Conservation (phyloP, 2,329 filamentous ascomycete species). For the Cytospora leucostoma region DNA sequence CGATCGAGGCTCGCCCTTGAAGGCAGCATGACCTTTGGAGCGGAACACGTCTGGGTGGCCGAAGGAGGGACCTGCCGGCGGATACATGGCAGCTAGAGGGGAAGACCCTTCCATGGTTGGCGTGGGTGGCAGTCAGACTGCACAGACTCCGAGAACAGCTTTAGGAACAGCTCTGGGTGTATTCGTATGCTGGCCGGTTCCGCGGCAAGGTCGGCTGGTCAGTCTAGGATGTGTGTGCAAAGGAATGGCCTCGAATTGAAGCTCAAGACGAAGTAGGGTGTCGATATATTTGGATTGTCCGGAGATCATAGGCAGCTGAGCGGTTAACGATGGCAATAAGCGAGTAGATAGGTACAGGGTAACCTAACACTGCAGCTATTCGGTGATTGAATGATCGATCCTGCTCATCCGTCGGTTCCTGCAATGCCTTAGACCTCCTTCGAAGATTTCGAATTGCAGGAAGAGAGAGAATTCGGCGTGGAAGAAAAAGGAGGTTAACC, state of each 20-base stretch:
- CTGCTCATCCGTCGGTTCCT: constrained; percentile 17
- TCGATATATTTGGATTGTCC: constrained; percentile 32
- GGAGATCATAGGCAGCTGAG: constrained; percentile 28
- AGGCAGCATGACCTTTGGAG: constrained; percentile 48
- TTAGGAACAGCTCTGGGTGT: not conserved
- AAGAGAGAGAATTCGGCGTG: constrained; percentile 11
- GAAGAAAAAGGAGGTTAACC: constrained; percentile 23
- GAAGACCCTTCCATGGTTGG: constrained; percentile 85
- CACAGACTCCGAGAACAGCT: constrained; percentile 16
- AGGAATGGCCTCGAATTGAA: constrained; percentile 5
- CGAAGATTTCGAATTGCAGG: constrained; percentile 4
- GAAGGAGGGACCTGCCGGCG: constrained; percentile 66
- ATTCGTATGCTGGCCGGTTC: constrained; percentile 8
- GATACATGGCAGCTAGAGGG: constrained; percentile 90
- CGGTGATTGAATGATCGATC: constrained; percentile 26
- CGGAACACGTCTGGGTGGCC: constrained; percentile 57
- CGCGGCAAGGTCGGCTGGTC: constrained; percentile 12
- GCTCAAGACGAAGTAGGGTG: constrained; percentile 15
- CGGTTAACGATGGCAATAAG: constrained; percentile 18
- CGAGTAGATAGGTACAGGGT: constrained; percentile 32
- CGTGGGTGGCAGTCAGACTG: constrained; percentile 13
- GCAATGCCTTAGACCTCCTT: constrained; percentile 13
- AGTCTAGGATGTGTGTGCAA: constrained; percentile 14
- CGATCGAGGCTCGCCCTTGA: constrained; percentile 58
- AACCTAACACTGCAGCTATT: constrained; percentile 39